These are phyloP conservation scores for Candida tammaniensis DNA, from an alignment of 805 yeast genomes.

Conservation along the genomic window DNA sequence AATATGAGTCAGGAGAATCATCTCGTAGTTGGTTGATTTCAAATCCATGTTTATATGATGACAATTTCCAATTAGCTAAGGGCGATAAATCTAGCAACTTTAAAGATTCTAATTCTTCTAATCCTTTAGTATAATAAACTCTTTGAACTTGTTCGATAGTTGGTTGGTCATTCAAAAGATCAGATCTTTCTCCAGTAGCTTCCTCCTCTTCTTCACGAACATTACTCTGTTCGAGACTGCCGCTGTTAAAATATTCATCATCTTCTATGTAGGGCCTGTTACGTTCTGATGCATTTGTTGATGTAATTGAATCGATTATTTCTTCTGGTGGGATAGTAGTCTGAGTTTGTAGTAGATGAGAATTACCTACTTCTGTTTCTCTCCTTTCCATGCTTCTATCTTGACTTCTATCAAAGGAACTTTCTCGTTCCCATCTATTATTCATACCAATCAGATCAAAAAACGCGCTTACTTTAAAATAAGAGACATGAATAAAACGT, in stretches of 20 bases:
- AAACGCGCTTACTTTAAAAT: too few species aligned
- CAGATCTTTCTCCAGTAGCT: constrained; percentile 9
- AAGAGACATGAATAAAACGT: too few species aligned
- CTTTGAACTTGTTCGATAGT: constrained; percentile 39
- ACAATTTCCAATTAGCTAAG: constrained; percentile 80
- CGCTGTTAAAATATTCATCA: constrained; percentile 4
- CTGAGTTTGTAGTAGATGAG: constrained; percentile 26
- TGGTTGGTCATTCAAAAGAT: constrained; percentile 26
- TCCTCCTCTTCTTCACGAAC: constrained; percentile 10
- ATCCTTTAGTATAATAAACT: constrained; percentile 44
- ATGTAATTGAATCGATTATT: constrained; percentile 26
- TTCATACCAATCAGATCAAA: too few species aligned
- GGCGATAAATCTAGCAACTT: constrained; percentile 76
- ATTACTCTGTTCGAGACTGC: constrained; percentile 5
- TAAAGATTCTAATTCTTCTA: constrained; percentile 51
- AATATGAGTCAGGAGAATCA: constrained; percentile 66
- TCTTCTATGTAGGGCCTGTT: constrained; percentile 15
- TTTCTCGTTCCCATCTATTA: constrained; percentile 2
- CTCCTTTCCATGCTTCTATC: too few species aligned
- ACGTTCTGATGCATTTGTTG: constrained; percentile 15
- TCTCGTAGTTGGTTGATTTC: constrained; percentile 73
- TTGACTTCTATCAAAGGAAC: too few species aligned
- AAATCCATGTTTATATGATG: constrained; percentile 69
- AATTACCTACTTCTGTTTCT: background rate
- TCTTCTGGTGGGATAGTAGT: constrained; percentile 28